These are phyloP conservation scores for Candida incommunis DNA, from an alignment of 805 yeast species.

Conservation along the genomic window DNA sequence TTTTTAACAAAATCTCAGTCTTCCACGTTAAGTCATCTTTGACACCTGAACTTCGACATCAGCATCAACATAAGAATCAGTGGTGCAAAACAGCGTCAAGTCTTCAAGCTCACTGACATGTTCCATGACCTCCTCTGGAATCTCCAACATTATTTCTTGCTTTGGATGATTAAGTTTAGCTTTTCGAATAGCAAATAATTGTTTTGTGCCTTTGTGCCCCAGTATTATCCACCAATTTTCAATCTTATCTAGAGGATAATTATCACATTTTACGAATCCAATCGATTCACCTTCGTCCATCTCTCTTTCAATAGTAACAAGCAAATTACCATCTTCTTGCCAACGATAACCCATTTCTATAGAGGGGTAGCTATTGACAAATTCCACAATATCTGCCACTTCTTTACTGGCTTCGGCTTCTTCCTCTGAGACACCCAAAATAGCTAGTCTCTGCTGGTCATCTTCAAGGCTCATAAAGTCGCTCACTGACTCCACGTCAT, in stretches of 20 bases:
- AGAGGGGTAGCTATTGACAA: constrained; percentile 83
- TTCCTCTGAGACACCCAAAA: constrained; percentile 39
- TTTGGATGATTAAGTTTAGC: constrained; percentile 36
- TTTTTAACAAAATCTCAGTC: too few relatives aligned
- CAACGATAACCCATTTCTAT: constrained; percentile 47
- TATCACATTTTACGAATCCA: constrained; percentile 38
- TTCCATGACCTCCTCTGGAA: constrained; percentile 31
- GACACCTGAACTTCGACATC: constrained; percentile 60
- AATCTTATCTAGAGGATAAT: constrained; percentile 42
- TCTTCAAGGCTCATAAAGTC: constrained; percentile 71
- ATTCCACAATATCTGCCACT: constrained; percentile 61
- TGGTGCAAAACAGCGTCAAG: constrained; percentile 68
- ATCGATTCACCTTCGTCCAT: constrained; percentile 60
- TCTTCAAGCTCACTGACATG: constrained; percentile 48
- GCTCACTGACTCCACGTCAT: constrained; percentile 52
- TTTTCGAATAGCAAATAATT: constrained; percentile 62
- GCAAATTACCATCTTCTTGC: constrained; percentile 31
- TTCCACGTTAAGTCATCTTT: too few relatives aligned
- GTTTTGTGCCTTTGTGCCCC: constrained; percentile 48
- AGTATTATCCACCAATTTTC: constrained; percentile 67
- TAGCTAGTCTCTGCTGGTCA: constrained; percentile 39
- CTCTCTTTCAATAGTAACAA: constrained; percentile 23
- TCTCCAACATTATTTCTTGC: constrained; percentile 34
- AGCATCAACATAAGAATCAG: constrained; percentile 87
- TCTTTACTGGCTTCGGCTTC: constrained; percentile 14